Percentiles rank a stretch among this genome's conserved stretches.
These are phyloP conservation scores for Cyclotella distinguenda DNA, from an alignment of 108 stramenopile genomes.

Conservation along the genomic window DNA sequence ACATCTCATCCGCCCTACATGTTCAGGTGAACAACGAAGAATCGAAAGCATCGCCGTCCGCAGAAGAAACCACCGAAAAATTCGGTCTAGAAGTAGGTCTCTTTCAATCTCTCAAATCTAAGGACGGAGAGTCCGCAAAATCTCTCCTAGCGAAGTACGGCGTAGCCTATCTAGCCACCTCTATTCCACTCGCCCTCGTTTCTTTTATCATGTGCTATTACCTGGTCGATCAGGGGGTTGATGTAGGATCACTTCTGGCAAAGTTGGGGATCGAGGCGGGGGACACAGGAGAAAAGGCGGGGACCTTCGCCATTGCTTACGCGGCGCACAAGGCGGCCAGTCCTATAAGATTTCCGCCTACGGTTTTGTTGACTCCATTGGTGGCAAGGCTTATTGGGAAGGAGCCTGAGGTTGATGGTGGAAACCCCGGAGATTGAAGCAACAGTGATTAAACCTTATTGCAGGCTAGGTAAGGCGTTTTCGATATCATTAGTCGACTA, in stretches of 20 bases:
- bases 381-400: conserved; percentile 94
- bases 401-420: conserved; percentile 48
- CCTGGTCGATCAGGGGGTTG: conserved; percentile 87
- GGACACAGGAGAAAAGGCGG: conserved; percentile 72
- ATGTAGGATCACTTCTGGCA: conserved; percentile 72
- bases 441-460: no score
- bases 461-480: no score
- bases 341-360: conserved; percentile 96
- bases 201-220: conserved; percentile 88
- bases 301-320: conserved; percentile 95
- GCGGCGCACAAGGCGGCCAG: conserved; percentile 96
- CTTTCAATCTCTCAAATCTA: conserved; percentile 64
- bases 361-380: conserved; percentile 91
- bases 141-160: conserved; percentile 87
- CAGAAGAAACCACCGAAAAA: conserved; percentile 78
- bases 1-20: conserved; percentile 19
- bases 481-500: no score
- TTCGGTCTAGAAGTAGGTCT: conserved; percentile 90
- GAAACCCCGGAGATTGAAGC: no score
- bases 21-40: conserved; percentile 32
- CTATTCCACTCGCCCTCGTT: conserved; percentile 89
- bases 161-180: conserved; percentile 92
- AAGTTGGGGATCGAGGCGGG: conserved; percentile 83
- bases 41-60: conserved; percentile 11
- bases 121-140: conserved; percentile 76